A percentile compares a stretch with the other conserved stretches of the same genome.
These are phyloP conservation scores for Macrocybe gigantea DNA, from an alignment of 768 basidiomycete species.

Conservation along the genomic window DNA sequence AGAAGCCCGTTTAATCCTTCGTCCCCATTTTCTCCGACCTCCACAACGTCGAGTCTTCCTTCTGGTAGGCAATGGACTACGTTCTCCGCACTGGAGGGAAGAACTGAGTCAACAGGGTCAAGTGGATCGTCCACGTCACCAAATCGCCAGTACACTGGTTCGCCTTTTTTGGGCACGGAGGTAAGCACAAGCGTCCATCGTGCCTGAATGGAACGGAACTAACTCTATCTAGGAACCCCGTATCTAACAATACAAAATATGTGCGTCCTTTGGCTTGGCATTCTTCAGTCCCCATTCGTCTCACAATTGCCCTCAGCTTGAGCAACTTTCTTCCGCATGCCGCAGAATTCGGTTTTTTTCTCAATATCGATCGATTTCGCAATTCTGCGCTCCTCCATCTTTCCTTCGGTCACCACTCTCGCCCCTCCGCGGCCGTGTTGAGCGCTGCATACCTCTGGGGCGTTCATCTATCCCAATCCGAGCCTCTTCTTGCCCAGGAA, in stretches of 20 bases:
- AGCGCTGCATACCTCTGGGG: slow-evolving; percentile 50
- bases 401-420: slow-evolving; percentile 39
- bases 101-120: slow-evolving; percentile 37
- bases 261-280: slow-evolving; percentile 16
- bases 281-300: background rate
- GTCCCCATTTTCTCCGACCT: slow-evolving; percentile 40
- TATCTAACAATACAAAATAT: slow-evolving; percentile 29
- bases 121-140: slow-evolving; percentile 37
- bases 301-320: slow-evolving; percentile 28
- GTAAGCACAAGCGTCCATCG: slow-evolving; percentile 17
- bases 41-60: slow-evolving; percentile 40
- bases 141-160: slow-evolving; percentile 24
- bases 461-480: slow-evolving; percentile 39
- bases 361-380: slow-evolving; percentile 43
- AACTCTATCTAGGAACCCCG: slow-evolving; percentile 30
- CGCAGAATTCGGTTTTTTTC: slow-evolving; percentile 61
- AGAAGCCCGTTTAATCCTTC: slow-evolving; percentile 20
- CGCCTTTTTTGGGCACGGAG: slow-evolving; percentile 33
- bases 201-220: background rate
- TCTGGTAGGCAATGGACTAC: slow-evolving; percentile 38
- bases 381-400: slow-evolving; percentile 40
- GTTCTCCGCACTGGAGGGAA: slow-evolving; percentile 28
- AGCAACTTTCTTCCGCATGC: slow-evolving; percentile 55
- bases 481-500: slow-evolving; percentile 35
- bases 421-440: slow-evolving; percentile 44